Base-by-base conservation (phyloP, 1,284 basidiomycete species). In the Apiotrichum siamense region DNA sequence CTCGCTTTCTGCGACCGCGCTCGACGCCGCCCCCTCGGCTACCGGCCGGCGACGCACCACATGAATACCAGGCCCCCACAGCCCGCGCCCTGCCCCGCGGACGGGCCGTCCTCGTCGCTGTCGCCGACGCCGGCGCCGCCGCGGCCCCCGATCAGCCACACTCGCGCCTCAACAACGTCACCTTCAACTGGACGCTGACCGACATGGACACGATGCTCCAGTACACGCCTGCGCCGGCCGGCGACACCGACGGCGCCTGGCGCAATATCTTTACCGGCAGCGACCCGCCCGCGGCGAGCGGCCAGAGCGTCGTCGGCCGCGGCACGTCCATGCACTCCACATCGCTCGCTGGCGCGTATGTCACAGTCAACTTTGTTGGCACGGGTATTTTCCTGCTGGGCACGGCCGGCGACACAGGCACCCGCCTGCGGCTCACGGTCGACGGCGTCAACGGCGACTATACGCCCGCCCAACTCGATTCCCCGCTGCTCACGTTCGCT, bases 101-200 rank as follows among this genome's bases (percentile, higher is more conserved):
- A n/a, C n/a, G n/a, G n/a, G n/a, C n/a, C n/a, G n/a, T n/a, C n/a
- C n/a, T n/a, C n/a, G n/a, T n/a, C n/a, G n/a, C n/a, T n/a, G n/a
- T n/a, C n/a, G n/a, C n/a, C n/a, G n/a, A n/a, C n/a, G n/a, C n/a
- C n/a, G n/a, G n/a, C n/a, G n/a, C n/a, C n/a, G n/a, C n/a, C n/a
- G n/a, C n/a, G n/a, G n/a, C n/a, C n/a, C n/a, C n/a, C n/a, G n/a
- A n/a, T n/a, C n/a, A n/a, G n/a, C n/a, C n/a, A n/a, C n/a, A n/a
- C 18, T 20, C 38, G 2, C 5, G 11, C 5, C 18, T 43, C 13
- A 12, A 32, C 7, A 31, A 31, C 17, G 20, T 45, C 0, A 44
- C 44, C n/a, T 51, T 51, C 44, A 51, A 51, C 49, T 51, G 38
- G 37, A 46, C 49, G 6, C 15, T 51, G 12, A 36, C 32, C 9